Evolutionary conservation across 2,329 filamentous ascomycete genomes (phyloP).

Genomic region (Zelopaecilomyces penicillatus): DNA sequence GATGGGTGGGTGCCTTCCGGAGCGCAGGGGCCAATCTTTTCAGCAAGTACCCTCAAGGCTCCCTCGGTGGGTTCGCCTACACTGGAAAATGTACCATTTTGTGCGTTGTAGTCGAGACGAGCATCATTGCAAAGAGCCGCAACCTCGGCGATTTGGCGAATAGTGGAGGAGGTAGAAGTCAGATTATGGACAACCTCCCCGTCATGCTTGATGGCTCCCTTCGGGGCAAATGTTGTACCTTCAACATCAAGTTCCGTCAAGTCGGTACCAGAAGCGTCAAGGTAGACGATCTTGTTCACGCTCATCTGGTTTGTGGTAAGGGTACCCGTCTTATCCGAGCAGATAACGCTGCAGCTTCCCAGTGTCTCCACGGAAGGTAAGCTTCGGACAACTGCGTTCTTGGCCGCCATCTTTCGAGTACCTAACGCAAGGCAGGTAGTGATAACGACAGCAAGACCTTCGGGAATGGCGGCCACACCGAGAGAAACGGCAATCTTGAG

Average conservation of each 20-base stretch:
- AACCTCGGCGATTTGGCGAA: constrained; percentile 68
- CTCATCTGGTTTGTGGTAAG: constrained; percentile 99
- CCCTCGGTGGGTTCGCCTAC: constrained; percentile 95
- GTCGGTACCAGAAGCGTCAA: constrained; percentile 63
- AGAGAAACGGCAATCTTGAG: constrained; percentile 98
- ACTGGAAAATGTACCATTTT: constrained; percentile 65
- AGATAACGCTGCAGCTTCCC: constrained; percentile 98
- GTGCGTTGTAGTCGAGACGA: constrained; percentile 70
- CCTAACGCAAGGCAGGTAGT: constrained; percentile 96
- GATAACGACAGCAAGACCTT: constrained; percentile 95
- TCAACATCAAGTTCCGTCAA: constrained; percentile 84
- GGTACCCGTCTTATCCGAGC: constrained; percentile 98
- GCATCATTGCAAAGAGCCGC: constrained; percentile 83
- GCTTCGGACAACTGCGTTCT: constrained; percentile 94
- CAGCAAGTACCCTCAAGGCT: constrained; percentile 78
- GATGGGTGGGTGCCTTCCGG: constrained; percentile 41
- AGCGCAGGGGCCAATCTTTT: constrained; percentile 86
- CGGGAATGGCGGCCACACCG: constrained; percentile 93
- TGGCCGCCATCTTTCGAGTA: constrained; percentile 96
- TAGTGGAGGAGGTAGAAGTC: constrained; percentile 62
- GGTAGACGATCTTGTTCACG: constrained; percentile 82
- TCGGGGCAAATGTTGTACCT: constrained; percentile 85
- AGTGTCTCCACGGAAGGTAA: constrained; percentile 95
- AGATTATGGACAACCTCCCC: constrained; percentile 63
- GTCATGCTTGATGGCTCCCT: constrained; percentile 61